Evolutionary conservation across 139 green algal species (phyloP), one percentile per base, ranked within the genome.

Genomic region (Coelastrella sp.): DNA sequence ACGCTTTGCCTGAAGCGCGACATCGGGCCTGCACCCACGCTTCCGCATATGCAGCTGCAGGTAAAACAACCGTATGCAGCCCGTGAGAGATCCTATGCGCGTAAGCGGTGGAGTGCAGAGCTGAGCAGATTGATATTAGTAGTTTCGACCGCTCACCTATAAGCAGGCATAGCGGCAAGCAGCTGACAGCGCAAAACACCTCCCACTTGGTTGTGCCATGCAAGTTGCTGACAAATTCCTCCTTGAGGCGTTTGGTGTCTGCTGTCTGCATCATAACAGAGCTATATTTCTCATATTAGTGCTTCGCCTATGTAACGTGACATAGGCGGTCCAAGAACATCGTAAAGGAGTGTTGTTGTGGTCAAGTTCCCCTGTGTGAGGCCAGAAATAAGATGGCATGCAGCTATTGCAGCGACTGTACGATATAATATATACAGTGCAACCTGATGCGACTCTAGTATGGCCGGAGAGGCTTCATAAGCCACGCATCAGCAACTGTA

Each of bases 171-270:
- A 93, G 82, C 14, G 92, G 91, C 59, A 95, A 84, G 59, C 83
- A 89, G 49, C 68, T 72, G 9, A 90, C 79, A 4, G 95, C 76
- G 8, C 74, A 89, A 15, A 92, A 92, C 19, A 97, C 87, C 85
- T 97, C 95, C 25, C 24, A 49, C 27, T 93, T 80, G 14, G 90
- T 93, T 7, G 93, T 96, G 20, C 96, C 96, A 7, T 27, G 7
- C 63, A 95, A 90, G 12, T 93, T 89, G 0, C 84, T 87, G 0
- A 97, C 95, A 73, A 97, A 97, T 0, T 65, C 90, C 84, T 97
- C 96, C 81, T 96, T 97, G 56, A 25, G 19, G 0, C 75, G 59
- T 22, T 56, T 56, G 17, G 86, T 61, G 15, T 86, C 87, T 59
- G 10, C 66, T 56, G 66, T 35, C 56, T 88, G 84, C 68, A 24